Base-by-base conservation (phyloP, 1,284 basidiomycete genomes). In the Gomphus bonarii region DNA sequence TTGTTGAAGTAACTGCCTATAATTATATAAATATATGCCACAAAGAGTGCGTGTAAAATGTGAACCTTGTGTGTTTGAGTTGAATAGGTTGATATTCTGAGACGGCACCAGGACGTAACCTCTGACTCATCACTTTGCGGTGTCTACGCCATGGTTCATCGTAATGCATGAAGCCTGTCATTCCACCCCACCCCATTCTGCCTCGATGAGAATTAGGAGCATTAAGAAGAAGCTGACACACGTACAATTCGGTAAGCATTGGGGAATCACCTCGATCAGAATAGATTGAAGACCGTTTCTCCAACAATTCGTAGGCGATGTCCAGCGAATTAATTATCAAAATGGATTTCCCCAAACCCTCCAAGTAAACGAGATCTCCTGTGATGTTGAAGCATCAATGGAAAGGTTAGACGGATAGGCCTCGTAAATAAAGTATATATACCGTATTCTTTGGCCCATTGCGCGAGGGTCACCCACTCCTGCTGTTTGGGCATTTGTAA, bases 151-250 rank as follows among this genome's bases (percentile, higher is more conserved):
- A 68, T 30, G 50, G 11, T 18, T 63, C 57, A 1, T 63, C 64
- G 43, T 65, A 65, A 2, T 44, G 57, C 57, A 63, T 62, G 48
- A 65, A 46, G 1, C 42, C 57, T 20, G 65, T 36, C 22, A 55
- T 59, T 57, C 62, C 64, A 38, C 60, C 64, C 58, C 59, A 63
- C 7, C 63, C 63, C 60, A 61, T 61, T 51, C 63, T 59, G 22
- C 12, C 40, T 22, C 20, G 25, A 38, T 46, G 3, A 57, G n/a
- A 3, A 28, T n/a, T 3, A 36, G 14, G 6, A 12, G 30, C 20
- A 33, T 38, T 22, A 33, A 18, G 18, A 35, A 28, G 25, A 28
- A 28, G 25, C 25, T 5, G 25, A 28, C 25, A 28, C 25, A 28
- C 25, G 25, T 28, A 57, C 55, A 57, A 50, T 25, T 54, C 56